Conservation (phyloP, 805 yeast genomes). For the Sugiyamaella marilandica region DNA sequence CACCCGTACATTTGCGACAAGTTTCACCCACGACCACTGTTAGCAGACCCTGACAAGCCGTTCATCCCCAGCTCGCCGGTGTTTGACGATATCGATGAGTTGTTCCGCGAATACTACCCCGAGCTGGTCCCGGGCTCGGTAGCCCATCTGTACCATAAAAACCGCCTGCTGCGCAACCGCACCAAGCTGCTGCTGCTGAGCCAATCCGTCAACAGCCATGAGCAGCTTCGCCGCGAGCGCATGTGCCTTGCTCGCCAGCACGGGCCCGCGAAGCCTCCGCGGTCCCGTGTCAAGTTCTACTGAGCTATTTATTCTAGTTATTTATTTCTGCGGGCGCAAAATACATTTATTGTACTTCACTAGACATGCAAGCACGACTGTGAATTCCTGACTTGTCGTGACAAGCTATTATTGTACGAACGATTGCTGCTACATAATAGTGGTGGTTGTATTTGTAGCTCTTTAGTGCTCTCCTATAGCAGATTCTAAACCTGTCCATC, state of each 20-base stretch:
- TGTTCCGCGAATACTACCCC: slow-evolving; percentile 21
- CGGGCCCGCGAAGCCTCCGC: background rate
- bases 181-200: slow-evolving; percentile 16
- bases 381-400: no score
- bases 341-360: background rate
- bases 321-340: background rate
- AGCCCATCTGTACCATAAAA: slow-evolving; percentile 17
- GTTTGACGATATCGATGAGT: slow-evolving; percentile 17
- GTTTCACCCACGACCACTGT: slow-evolving; percentile 20
- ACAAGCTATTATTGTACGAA: no score
- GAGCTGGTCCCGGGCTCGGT: slow-evolving; percentile 13
- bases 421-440: no score
- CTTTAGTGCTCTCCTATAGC: no score
- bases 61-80: slow-evolving; percentile 24
- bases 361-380: no score
- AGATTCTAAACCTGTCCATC: no score
- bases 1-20: slow-evolving; percentile 19
- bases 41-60: slow-evolving; percentile 23
- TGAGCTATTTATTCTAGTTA: slow-evolving; percentile 1
- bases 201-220: slow-evolving; percentile 12
- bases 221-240: slow-evolving; percentile 13
- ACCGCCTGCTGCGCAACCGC: slow-evolving; percentile 22
- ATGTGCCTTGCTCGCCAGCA: slow-evolving; percentile 12
- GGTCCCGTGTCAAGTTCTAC: slow-evolving; percentile 8
- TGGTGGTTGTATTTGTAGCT: no score